Evolutionary conservation across 495 filamentous ascomycete species (phyloP).

Genomic region (Pyronema omphalodes): DNA sequence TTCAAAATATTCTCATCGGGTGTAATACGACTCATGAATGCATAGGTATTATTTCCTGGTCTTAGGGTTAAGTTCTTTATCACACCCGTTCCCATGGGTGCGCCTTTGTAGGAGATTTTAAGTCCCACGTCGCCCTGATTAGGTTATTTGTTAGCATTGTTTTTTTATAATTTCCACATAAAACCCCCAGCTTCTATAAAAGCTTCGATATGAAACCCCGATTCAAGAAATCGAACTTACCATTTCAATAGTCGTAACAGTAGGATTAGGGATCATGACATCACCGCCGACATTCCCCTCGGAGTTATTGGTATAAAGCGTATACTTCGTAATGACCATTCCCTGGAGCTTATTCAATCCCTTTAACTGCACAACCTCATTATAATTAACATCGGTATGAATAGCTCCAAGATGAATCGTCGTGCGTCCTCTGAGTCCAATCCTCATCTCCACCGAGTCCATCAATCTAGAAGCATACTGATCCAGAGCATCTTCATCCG

Average conservation of each 20-base stretch:
- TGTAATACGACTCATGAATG: conserved; percentile 8
- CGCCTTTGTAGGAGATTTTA: conserved; percentile 6
- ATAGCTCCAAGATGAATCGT: conserved; percentile 15
- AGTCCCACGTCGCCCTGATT: conserved; percentile 18
- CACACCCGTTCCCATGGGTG: conserved; percentile 9
- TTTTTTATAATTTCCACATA: too few species aligned
- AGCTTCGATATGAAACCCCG: too few species aligned
- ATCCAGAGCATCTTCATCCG: conserved; percentile 1
- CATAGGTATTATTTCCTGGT: conserved; percentile 17
- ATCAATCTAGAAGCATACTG: conserved; percentile 14
- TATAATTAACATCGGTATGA: conserved; percentile 15
- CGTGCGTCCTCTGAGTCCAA: conserved; percentile 14
- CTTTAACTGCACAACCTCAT: conserved; percentile 15
- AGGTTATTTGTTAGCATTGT: background rate
- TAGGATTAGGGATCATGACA: conserved; percentile 22
- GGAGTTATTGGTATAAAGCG: conserved; percentile 3
- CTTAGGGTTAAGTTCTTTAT: conserved; percentile 13
- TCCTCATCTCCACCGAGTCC: conserved; percentile 4
- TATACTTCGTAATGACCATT: conserved; percentile 20
- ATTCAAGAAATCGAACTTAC: too few species aligned
- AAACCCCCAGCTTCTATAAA: too few species aligned
- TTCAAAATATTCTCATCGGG: background rate
- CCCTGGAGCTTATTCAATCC: conserved; percentile 20
- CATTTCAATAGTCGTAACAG: conserved; percentile 19
- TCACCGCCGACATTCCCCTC: conserved; percentile 13